Percentiles rank a stretch among this genome's conserved stretches.
These are phyloP conservation scores for Stropharia rugosoannulata DNA, from an alignment of 768 basidiomycete species.

Conservation along the genomic window DNA sequence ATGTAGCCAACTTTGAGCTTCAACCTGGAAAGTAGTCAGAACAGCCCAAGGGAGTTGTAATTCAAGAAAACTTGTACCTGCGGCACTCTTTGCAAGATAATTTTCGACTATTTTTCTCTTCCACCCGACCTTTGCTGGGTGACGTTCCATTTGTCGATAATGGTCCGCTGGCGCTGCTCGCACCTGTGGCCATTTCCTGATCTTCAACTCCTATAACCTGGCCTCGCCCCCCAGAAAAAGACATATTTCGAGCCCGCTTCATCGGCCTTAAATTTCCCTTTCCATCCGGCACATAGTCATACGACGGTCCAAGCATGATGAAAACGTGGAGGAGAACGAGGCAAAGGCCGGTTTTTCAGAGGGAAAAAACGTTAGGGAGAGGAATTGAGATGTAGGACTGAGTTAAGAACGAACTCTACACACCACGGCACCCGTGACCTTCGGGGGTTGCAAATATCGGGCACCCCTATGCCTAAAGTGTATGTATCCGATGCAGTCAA, in stretches of 20 bases:
- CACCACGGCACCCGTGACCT: conserved; percentile 27
- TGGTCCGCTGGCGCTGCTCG: neutral
- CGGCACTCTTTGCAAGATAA: conserved; percentile 54
- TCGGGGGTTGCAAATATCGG: conserved; percentile 22
- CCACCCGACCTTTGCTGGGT: conserved; percentile 17
- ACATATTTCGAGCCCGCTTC: conserved; percentile 31
- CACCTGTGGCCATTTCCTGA: conserved; percentile 6
- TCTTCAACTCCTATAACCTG: conserved; percentile 10
- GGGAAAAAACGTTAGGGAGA: conserved; percentile 15
- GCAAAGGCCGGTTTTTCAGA: conserved; percentile 4
- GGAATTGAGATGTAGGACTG: conserved; percentile 22
- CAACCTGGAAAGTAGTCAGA: conserved; percentile 27
- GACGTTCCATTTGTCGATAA: neutral
- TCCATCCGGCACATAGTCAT: conserved; percentile 16
- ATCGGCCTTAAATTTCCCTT: conserved; percentile 20
- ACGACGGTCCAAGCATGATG: conserved; percentile 23
- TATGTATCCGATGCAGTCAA: neutral
- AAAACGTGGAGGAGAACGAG: conserved; percentile 1
- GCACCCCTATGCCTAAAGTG: conserved; percentile 8
- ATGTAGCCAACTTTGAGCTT: conserved; percentile 43
- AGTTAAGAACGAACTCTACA: conserved; percentile 8
- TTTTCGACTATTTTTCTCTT: conserved; percentile 44
- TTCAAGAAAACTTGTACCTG: conserved; percentile 28
- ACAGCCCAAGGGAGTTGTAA: neutral
- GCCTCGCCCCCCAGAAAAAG: conserved; percentile 14